Evolutionary conservation across 176 grass and related monocot species (phyloP), one percentile per base, ranked within the genome.

Genomic region (Carex littledalei): DNA sequence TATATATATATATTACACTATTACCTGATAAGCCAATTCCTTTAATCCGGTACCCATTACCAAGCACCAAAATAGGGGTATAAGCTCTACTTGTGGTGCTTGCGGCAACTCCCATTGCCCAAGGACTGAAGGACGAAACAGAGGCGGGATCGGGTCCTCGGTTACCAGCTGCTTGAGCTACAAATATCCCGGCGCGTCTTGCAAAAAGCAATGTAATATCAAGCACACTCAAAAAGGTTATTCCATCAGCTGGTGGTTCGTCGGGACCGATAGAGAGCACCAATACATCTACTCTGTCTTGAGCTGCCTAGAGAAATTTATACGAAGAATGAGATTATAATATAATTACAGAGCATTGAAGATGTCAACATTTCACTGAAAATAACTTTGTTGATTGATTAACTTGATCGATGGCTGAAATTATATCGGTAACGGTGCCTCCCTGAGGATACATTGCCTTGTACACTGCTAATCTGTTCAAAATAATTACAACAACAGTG

Each of bases 331-430:
- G 14, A 39, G 6, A 45, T n/a, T 63, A 13, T 41, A 1, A 50
- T 54, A 6, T 0, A 20, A 10, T 50, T 52, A 3, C 26, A 4
- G 4, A 75, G 39, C 45, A 18, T 26, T 75, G 21, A 24, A 21
- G n/a, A 50, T 0, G 18, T 21, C 21, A 17, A 74, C 8, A 21
- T 74, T 74, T 64, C 3, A 31, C 22, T 13, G 63, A 66, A 32
- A 21, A 21, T 13, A 74, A 74, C 0, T 12, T 74, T 0, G 8
- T 50, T 24, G 26, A 10, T 68, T 10, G 43, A 52, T 45, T 89
- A 91, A 94, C 92, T 80, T 94, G 92, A 87, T 94, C 90, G 16
- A 92, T 86, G 67, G 90, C 92, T 16, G 90, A 84, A 67, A 94
- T 81, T 2, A 94, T 62, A 47, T 94, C 90, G 8, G 78, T 88